A percentile compares a stretch with the other conserved stretches of the same genome.
phyloP scores from a whole-genome alignment of 257 asterid genomes.

The Scutellaria baicalensis region DNA sequence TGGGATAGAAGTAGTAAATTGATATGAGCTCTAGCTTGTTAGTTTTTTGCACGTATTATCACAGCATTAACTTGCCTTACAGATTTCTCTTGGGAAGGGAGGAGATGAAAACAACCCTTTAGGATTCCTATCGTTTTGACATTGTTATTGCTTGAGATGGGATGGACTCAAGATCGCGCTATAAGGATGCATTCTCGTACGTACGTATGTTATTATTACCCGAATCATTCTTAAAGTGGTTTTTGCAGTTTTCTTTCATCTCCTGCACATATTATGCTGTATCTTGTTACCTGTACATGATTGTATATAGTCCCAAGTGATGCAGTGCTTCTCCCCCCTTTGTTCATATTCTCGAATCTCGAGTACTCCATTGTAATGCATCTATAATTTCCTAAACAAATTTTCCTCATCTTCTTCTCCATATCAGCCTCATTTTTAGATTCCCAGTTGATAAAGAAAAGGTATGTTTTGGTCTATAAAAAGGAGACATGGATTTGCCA shows the following conservation, averaged over 20 bases:
- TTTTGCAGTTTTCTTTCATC: background rate
- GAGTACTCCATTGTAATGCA: background rate
- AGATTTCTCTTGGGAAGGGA: slow-evolving; percentile 45
- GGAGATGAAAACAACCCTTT: slow-evolving; percentile 13
- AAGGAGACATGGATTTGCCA: background rate
- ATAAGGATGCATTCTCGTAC: background rate
- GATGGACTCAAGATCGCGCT: background rate
- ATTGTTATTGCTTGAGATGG: background rate
- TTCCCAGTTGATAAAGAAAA: background rate
- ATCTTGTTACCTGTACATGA: slow-evolving; percentile 9
- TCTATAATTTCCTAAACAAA: background rate
- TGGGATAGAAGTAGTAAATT: too few relatives aligned
- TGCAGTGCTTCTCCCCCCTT: background rate
- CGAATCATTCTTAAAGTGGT: background rate
- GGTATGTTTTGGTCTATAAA: background rate
- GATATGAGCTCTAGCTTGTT: too few relatives aligned
- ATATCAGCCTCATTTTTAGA: background rate
- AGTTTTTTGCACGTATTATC: too few relatives aligned
- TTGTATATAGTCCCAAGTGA: slow-evolving; percentile 12
- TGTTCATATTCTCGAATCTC: background rate
- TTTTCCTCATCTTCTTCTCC: background rate
- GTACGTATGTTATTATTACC: background rate
- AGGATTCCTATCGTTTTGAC: slow-evolving; percentile 14
- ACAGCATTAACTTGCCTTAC: background rate
- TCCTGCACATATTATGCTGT: slow-evolving; percentile 6